Percentiles rank a stretch among this genome's conserved stretches.
Conservation (phyloP, 2,329 filamentous ascomycete genomes). For the Chrysoporthe puriensis region DNA sequence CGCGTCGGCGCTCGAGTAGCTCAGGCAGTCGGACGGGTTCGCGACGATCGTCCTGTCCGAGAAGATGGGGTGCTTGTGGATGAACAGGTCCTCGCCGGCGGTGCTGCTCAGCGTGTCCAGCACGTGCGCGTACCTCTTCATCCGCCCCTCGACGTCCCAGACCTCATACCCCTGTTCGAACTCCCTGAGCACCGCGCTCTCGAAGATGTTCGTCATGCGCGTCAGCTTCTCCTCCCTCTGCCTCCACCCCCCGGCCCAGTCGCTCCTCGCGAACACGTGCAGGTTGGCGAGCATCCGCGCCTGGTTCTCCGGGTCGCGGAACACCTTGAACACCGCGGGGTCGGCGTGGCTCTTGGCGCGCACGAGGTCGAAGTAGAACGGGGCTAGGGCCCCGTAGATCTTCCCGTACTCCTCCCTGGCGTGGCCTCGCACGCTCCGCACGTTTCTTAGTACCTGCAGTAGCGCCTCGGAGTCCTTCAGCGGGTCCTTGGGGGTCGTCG, state of each 20-base stretch:
- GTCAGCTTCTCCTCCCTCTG: constrained; percentile 73
- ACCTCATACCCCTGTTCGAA: constrained; percentile 92
- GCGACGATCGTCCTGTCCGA: constrained; percentile 71
- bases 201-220: constrained; percentile 80
- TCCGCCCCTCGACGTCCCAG: constrained; percentile 84
- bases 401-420: constrained; percentile 90
- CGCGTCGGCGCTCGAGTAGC: constrained; percentile 64
- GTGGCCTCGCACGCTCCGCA: constrained; percentile 78
- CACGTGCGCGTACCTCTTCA: constrained; percentile 88
- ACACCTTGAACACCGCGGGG: constrained; percentile 82
- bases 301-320: constrained; percentile 86
- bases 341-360: constrained; percentile 74
- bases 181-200: constrained; percentile 86
- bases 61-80: constrained; percentile 87
- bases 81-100: constrained; percentile 80
- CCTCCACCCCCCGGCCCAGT: constrained; percentile 75
- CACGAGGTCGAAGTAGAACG: constrained; percentile 85
- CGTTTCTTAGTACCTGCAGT: constrained; percentile 69
- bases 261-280: constrained; percentile 75
- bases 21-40: constrained; percentile 81
- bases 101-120: constrained; percentile 79
- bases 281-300: constrained; percentile 87
- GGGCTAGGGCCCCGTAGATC: constrained; percentile 84
- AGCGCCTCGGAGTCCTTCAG: constrained; percentile 65
- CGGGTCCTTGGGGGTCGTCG: constrained; percentile 46